These are phyloP conservation scores for Amylocarpus encephaloides DNA, from an alignment of 2,329 filamentous ascomycete species.

Conservation along the genomic window DNA sequence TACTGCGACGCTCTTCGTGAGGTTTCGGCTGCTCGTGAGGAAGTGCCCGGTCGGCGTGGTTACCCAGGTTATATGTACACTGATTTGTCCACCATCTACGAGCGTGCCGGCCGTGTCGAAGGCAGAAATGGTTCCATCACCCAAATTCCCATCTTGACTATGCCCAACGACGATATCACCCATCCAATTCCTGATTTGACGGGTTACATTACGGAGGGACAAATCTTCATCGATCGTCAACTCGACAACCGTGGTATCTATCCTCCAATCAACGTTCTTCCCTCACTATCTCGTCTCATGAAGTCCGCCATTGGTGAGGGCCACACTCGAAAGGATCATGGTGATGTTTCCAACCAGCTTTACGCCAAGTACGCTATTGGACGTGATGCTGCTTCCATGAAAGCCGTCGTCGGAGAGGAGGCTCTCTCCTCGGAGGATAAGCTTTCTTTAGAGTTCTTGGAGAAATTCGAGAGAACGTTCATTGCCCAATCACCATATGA, in stretches of 20 bases:
- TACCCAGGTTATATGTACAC: conserved; percentile 99
- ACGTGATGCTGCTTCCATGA: conserved; percentile 97
- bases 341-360: conserved; percentile 97
- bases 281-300: conserved; percentile 98
- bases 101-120: conserved; percentile 94
- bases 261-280: conserved; percentile 96
- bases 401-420: conserved; percentile 98
- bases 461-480: conserved; percentile 96
- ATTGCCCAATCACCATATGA: conserved; percentile 92
- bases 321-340: conserved; percentile 93
- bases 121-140: conserved; percentile 98
- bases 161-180: conserved; percentile 99
- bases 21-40: conserved; percentile 94
- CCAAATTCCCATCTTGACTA: conserved; percentile 96
- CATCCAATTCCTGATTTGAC: conserved; percentile 98
- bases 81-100: conserved; percentile 99
- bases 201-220: conserved; percentile 97
- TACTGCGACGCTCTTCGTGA: conserved; percentile 99
- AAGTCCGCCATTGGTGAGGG: conserved; percentile 98
- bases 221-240: conserved; percentile 94
- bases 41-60: conserved; percentile 97
- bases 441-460: conserved; percentile 93
- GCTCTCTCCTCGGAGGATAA: conserved; percentile 94
- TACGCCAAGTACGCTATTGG: conserved; percentile 99
- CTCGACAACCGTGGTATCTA: conserved; percentile 96